Percentiles rank a stretch among this genome's conserved stretches.
Conservation (phyloP, 2,329 filamentous ascomycete genomes). For the Cercospora citrullina region DNA sequence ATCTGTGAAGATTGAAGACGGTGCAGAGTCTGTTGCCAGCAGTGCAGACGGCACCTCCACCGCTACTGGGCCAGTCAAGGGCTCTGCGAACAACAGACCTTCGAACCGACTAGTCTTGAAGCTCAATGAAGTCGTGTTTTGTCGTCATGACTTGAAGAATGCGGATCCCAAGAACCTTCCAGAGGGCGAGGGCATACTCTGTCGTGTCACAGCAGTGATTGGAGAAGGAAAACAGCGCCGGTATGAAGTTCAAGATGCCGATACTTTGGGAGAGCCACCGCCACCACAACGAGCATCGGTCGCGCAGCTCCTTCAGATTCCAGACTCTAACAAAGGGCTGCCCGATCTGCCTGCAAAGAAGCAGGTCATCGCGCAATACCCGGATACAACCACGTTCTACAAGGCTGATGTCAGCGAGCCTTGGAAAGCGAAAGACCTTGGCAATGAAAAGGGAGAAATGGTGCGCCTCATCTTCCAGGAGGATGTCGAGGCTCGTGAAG, state of each 20-base stretch:
- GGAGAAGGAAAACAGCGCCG: conserved; percentile 55
- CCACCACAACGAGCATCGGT: conserved; percentile 46
- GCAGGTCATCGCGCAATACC: conserved; percentile 53
- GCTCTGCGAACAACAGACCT: conserved; percentile 26
- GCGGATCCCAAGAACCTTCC: conserved; percentile 32
- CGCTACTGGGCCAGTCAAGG: conserved; percentile 35
- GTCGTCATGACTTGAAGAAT: conserved; percentile 45
- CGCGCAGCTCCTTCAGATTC: conserved; percentile 50
- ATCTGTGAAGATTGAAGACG: conserved; percentile 54
- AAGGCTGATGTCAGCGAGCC: conserved; percentile 51
- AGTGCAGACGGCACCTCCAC: conserved; percentile 45
- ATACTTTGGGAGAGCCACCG: conserved; percentile 38
- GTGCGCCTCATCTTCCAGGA: conserved; percentile 52
- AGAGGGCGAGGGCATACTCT: conserved; percentile 55
- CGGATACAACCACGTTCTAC: conserved; percentile 56
- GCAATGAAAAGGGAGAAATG: conserved; percentile 36
- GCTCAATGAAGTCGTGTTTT: conserved; percentile 52
- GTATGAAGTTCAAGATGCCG: conserved; percentile 55
- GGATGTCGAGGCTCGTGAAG: conserved; percentile 51
- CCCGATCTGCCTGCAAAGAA: conserved; percentile 45
- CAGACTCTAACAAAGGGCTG: conserved; percentile 43
- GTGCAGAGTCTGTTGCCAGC: conserved; percentile 45
- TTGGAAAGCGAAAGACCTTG: conserved; percentile 42
- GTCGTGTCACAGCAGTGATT: conserved; percentile 53
- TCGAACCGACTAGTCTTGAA: conserved; percentile 37